Base-by-base conservation (phyloP, 2,329 filamentous ascomycete species). In the Penicillium thymicola region DNA sequence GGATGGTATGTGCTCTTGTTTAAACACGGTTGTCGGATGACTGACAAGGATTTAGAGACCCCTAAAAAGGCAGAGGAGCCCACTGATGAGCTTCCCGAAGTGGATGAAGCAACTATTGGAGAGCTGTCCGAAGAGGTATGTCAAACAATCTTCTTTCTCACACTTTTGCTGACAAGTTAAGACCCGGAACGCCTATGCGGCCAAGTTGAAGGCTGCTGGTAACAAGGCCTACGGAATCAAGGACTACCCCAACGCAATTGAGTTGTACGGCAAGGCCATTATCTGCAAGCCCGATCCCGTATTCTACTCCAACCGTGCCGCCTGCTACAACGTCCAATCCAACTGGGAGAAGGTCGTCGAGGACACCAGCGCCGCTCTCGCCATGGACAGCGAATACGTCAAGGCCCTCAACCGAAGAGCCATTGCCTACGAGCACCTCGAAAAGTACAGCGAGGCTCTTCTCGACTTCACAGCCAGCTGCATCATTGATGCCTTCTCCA, bases 381-480 rank as follows among this genome's bases (percentile, higher is more conserved):
- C 85, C 73, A 89, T 99, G 76, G 91, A 99, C 74, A 89, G 89
- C 66, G 90, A 96, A 78, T 99, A 99, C 75, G 87, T 99, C 76
- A 97, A 99, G 82, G 94, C 94, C 34, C 82, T 99, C 67, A 99
- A 99, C 83, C 89, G 94, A 70, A 87, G 94, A 68, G 94, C 94
- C 54, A 95, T 95, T 72, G 94, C 94, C 56, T 99, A 97, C 76
- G 94, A 99, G 78, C 89, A 97, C 75, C 85, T 94, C 43, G 88
- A 88, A 68, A 89, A 88, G 77, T 96, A 89, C 80, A 94, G 92
- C 75, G 93, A 97, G 73, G 93, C 94, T 44, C 87, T 99, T 9
- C 85, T 99, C 62, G 94, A 99, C 78, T 97, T 96, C 79, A 99
- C 94, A 9, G 94, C 94, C 57, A 97, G 93, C 78, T 99, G 94